These are phyloP conservation scores for Magnolia kwangsiensis DNA, from an alignment of 164 flowering plant species.

Conservation along the genomic window DNA sequence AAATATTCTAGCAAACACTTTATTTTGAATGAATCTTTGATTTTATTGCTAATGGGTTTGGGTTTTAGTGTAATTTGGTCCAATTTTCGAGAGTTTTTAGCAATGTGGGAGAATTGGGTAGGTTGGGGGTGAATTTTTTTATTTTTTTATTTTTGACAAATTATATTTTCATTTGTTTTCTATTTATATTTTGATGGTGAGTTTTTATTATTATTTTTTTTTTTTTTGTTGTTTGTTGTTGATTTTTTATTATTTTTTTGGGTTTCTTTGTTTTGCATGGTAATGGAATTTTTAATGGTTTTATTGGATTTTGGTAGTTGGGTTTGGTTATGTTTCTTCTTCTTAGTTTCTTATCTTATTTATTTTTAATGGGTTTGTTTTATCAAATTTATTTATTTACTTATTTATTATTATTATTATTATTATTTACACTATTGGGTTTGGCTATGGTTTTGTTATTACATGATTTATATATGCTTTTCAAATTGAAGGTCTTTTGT, in stretches of 20 bases:
- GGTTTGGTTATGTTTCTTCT: background rate
- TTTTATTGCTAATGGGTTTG: too few relatives aligned
- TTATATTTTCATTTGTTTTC: too few relatives aligned
- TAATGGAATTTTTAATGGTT: background rate
- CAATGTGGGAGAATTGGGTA: background rate
- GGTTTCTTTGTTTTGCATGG: background rate
- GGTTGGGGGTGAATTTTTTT: background rate
- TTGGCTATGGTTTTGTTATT: background rate
- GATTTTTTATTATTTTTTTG: background rate
- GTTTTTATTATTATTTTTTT: background rate
- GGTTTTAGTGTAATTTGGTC: too few relatives aligned
- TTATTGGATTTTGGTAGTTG: background rate
- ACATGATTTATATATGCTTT: background rate
- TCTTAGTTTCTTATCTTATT: background rate
- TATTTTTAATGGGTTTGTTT: background rate
- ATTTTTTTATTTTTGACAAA: background rate
- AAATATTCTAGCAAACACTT: constrained; percentile 14
- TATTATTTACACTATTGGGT: too few relatives aligned
- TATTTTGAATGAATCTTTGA: background rate
- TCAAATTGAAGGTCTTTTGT: background rate
- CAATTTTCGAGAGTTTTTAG: too few relatives aligned
- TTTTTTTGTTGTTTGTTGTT: background rate
- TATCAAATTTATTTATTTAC: background rate
- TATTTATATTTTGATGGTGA: background rate
- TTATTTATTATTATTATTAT: too few relatives aligned